Percentiles rank a stretch among this genome's conserved stretches.
Evolutionary conservation across 768 basidiomycete species (phyloP).

Genomic region (Coprinellus aureogranulatus): DNA sequence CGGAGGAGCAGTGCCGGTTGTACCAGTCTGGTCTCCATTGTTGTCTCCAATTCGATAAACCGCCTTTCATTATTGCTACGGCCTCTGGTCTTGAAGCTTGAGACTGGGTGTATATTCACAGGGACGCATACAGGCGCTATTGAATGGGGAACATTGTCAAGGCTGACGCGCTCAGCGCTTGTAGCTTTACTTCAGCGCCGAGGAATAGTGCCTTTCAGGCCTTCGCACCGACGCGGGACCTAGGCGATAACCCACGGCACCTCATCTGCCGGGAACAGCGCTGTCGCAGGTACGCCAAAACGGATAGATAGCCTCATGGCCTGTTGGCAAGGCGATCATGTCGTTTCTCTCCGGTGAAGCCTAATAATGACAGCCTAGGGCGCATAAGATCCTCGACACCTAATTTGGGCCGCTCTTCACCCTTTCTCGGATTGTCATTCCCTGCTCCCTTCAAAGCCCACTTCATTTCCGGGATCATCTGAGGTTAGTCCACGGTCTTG

Average conservation of each 20-base stretch:
- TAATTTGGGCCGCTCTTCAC: neutral
- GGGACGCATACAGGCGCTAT: too few species aligned
- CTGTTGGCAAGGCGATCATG: constrained; percentile 1
- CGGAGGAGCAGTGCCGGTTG: neutral
- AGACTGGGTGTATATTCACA: too few species aligned
- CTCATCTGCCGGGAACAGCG: neutral
- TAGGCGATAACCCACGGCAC: neutral
- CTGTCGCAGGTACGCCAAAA: neutral
- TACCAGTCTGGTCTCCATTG: neutral
- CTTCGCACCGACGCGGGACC: too few species aligned
- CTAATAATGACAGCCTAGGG: constrained; percentile 1
- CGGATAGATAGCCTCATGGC: neutral
- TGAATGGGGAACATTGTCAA: too few species aligned
- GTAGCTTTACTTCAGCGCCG: too few species aligned
- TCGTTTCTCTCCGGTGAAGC: neutral
- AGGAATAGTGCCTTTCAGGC: too few species aligned
- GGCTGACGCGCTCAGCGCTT: too few species aligned
- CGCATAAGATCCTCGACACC: constrained; percentile 7
- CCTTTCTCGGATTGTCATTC: neutral
- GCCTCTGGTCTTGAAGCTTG: too few species aligned
- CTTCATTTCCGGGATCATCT: constrained; percentile 1
- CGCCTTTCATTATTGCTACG: too few species aligned
- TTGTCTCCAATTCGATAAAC: neutral
- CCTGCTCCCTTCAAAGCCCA: neutral
- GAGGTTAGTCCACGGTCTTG: neutral